Base-by-base conservation (phyloP, 495 filamentous ascomycete genomes). In the Penicilliopsis zonata region DNA sequence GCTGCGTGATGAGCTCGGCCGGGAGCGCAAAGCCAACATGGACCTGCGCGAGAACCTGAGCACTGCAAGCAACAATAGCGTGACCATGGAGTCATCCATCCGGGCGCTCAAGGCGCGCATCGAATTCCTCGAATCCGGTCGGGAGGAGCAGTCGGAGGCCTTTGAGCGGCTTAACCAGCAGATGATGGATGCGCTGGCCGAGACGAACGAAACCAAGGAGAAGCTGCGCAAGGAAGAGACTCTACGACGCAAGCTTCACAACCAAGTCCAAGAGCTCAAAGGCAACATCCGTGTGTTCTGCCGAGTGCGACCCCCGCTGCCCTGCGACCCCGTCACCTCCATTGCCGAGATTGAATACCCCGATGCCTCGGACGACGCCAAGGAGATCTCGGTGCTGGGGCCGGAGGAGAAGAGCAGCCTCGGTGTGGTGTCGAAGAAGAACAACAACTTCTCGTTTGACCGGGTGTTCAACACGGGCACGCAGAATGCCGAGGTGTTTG, bases 221-320 rank as follows among this genome's bases (percentile, higher is more conserved):
- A 94, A 88, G 48, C 60, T 99, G 18, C 78, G 90, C 30, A 80
- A 73, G 34, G 90, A 99, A 52, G 90, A 99, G 51, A 92, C 83
- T 1, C 60, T 94, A 14, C 72, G 90, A 17, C 76, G 92, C 22
- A 87, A 90, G 44, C 72, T 99, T 7, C 93, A 95, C 62, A 95
- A 96, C 50, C 87, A 94, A 52, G 86, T 96, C 21, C 87, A 96
- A 50, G 92, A 99, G 43, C 69, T 99, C n/a, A 94, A 94, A 55
- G 90, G 90, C 34, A 99, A 99, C 43, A 99, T 99, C 42, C 82
- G 90, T 7, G 90, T 99, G 23, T 96, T 96, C 69, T 95, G 87
- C 52, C 77, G 90, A 46, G 87, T 95, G 18, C 82, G 92, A n/a
- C 90, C 92, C 2, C 64, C 80, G 0, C 63, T 90, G 3, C 47